Evolutionary conservation across 768 basidiomycete species (phyloP), one percentile per base, ranked within the genome.

Genomic region (Cyclocybe aegerita): DNA sequence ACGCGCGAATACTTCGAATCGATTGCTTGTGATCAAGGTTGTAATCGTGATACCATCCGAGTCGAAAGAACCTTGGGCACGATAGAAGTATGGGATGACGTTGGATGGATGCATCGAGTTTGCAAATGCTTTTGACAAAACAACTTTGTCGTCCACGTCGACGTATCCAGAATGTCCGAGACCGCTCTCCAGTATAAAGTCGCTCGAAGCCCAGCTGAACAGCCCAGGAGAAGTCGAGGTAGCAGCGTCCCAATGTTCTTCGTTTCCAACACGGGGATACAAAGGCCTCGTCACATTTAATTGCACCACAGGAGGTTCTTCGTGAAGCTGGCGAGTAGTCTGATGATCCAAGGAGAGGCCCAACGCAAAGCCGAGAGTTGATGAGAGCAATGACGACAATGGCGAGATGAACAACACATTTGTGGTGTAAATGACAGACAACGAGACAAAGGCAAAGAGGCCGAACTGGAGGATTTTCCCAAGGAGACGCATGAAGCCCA

Each of bases 61-160:
- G 42, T 82, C 75, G 54, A 85, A 78, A 9, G 61, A 57, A 2
- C 77, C 79, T 9, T 75, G 74, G 2, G 87, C 88, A 45, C 81
- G 80, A 64, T 89, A 90, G 67, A 87, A 92, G 70, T 85, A 94
- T 0, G 92, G 92, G 15, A 90, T 76, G 47, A 92, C 81, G 55
- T 83, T 82, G 60, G 79, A 85, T 0, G 91, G 90, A 34, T 80
- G 79, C 79, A 88, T 81, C 15, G 82, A 81, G 48, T 74, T 74
- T 3, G 86, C 70, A 57, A 90, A 89, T 4, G 83, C 81, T 58
- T 88, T 88, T 14, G 85, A 84, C 9, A 90, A 69, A 47, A 88
- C 75, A 15, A 81, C 65, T 9, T 73, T 73, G 61, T 81, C 78
- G 43, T 71, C 69, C 49, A 81, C 67, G 7, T 65, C 34, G 30